These are phyloP conservation scores for Scedosporium apiospermum DNA, from an alignment of 2,329 filamentous ascomycete species.

Conservation along the genomic window DNA sequence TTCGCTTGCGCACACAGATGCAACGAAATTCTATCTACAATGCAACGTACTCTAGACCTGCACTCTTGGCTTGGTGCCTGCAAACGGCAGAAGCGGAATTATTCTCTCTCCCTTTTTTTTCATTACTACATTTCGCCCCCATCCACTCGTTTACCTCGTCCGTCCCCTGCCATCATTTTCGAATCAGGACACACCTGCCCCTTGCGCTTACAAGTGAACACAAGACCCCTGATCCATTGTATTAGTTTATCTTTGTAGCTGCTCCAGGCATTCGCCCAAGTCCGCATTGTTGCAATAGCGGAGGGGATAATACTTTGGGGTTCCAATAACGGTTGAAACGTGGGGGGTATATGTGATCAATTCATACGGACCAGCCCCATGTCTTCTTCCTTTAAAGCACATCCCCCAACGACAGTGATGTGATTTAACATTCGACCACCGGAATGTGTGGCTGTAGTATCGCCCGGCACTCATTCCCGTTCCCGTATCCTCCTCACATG, in stretches of 20 bases:
- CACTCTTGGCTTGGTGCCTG: not conserved
- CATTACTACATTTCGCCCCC: not conserved
- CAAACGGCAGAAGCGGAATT: not conserved
- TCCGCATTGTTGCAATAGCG: not conserved
- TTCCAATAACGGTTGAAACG: not conserved
- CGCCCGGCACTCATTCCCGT: not conserved
- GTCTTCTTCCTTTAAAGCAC: not conserved
- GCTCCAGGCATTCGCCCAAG: too few relatives aligned
- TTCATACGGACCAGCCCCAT: not conserved
- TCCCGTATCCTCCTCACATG: too few relatives aligned
- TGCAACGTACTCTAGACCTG: not conserved
- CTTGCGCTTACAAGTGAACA: not conserved
- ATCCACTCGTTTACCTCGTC: not conserved
- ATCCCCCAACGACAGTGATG: not conserved
- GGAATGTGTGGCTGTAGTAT: not conserved
- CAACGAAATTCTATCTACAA: not conserved
- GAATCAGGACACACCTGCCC: not conserved
- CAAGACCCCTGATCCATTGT: not conserved
- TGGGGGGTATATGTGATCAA: not conserved
- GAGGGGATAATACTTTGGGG: not conserved
- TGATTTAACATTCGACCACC: not conserved
- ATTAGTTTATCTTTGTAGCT: not conserved
- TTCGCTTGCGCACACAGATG: not conserved
- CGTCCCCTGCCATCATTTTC: not conserved
- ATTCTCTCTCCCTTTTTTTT: not conserved